These are phyloP conservation scores for Paramarasmius palmivorus DNA, from an alignment of 1,284 basidiomycete genomes.

Conservation along the genomic window DNA sequence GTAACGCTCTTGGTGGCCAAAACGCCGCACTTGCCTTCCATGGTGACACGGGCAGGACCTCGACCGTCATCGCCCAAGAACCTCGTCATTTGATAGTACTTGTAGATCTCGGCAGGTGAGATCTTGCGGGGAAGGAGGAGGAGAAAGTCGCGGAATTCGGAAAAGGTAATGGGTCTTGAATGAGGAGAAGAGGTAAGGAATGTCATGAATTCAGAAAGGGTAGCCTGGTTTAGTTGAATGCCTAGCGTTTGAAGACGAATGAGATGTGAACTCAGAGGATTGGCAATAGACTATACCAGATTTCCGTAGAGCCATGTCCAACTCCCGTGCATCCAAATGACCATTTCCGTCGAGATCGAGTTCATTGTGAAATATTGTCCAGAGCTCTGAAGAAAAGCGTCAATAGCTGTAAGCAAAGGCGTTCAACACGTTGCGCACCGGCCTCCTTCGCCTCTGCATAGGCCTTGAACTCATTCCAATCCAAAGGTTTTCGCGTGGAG, in stretches of 20 bases:
- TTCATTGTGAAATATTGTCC: conserved; percentile 87
- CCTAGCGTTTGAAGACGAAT: conserved; percentile 42
- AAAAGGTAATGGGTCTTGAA: conserved; percentile 75
- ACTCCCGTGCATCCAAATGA: conserved; percentile 72
- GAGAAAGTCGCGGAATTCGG: conserved; percentile 89
- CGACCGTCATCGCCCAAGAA: conserved; percentile 76
- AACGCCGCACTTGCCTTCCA: conserved; percentile 69
- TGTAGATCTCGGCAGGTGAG: conserved; percentile 85
- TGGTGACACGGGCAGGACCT: conserved; percentile 77
- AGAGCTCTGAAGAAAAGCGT: conserved; percentile 63
- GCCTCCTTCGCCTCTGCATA: conserved; percentile 79
- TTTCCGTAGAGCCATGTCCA: conserved; percentile 67
- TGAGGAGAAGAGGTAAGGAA: conserved; percentile 70
- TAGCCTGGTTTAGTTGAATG: conserved; percentile 65
- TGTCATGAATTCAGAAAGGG: conserved; percentile 79
- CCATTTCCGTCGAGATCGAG: conserved; percentile 88
- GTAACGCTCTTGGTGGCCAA: not conserved
- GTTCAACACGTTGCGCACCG: conserved; percentile 45
- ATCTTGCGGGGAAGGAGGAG: conserved; percentile 82
- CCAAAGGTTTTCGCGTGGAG: conserved; percentile 49
- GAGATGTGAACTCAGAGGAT: conserved; percentile 11
- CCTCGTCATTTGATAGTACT: conserved; percentile 79
- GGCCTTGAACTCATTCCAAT: conserved; percentile 78
- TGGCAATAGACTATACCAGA: conserved; percentile 55
- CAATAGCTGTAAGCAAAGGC: conserved; percentile 7